Evolutionary conservation across 345 rosid species (phyloP), one percentile per base, ranked within the genome.

Genomic region (Eucalyptus erythrocorys): DNA sequence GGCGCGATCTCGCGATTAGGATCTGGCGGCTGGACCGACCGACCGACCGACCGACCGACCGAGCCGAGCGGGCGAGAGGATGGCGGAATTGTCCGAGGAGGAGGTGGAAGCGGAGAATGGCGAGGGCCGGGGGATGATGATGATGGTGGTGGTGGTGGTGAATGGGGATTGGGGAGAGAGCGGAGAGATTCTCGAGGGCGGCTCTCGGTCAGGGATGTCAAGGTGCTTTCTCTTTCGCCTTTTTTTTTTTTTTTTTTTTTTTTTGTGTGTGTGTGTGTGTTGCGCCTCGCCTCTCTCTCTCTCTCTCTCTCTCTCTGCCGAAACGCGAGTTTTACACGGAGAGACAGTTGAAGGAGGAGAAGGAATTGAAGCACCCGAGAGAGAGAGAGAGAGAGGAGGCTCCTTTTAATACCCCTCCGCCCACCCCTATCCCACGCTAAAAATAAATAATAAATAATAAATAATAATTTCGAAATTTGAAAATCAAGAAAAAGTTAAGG

Each of bases 261-360:
- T n/a, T n/a, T n/a, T n/a, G n/a, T n/a, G n/a, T n/a, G n/a, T n/a
- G n/a, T n/a, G n/a, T n/a, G n/a, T 6, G 24, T 49, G 8, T 6
- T 45, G 49, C 48, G 57, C 57, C 24, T 51, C 57, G 55, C 53
- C 53, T 19, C 53, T 50, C 53, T 50, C 24, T 50, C 53, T 50
- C 55, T 50, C 51, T 49, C 51, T 49, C 51, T 49, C 24, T 19
- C 55, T 19, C 24, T 40, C 13, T 53, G 7, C 48, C 85, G 85
- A 88, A 86, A 93, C 95, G 95, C 95, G 95, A 93, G 92, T 89
- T 91, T 87, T 50, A 94, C 96, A 91, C 95, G 97, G 94, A 89
- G 90, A 87, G 92, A 92, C 95, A 89, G 96, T 95, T 95, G 91
- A 88, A 37, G 81, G 14, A 71, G 37, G 7, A 24, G n/a, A 13